Percentiles rank a stretch among this genome's conserved stretches.
These are phyloP conservation scores for Calvatia gigantea DNA, from an alignment of 768 basidiomycete species.

Conservation along the genomic window DNA sequence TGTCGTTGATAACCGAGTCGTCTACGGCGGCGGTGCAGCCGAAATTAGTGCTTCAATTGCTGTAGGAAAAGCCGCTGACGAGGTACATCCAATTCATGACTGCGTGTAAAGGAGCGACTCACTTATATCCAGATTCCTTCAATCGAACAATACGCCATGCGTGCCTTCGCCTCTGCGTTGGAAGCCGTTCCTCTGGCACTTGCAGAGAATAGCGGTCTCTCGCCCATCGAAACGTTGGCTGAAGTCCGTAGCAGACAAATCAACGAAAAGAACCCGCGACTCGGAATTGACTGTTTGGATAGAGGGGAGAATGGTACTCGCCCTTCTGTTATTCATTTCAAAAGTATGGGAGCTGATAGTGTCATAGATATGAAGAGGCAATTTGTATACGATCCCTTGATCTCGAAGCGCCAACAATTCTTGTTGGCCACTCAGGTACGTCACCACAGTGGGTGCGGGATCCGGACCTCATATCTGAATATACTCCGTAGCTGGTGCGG, in stretches of 20 bases:
- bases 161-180: slow-evolving; percentile 94
- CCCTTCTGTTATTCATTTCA: neutral
- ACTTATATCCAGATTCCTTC: slow-evolving; percentile 66
- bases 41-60: slow-evolving; percentile 95
- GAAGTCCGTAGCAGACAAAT: slow-evolving; percentile 94
- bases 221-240: slow-evolving; percentile 95
- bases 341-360: neutral
- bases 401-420: slow-evolving; percentile 97
- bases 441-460: neutral
- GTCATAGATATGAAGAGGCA: slow-evolving; percentile 92
- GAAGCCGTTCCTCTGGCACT: slow-evolving; percentile 95
- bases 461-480: slow-evolving; percentile 5
- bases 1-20: slow-evolving; percentile 92
- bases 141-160: slow-evolving; percentile 99
- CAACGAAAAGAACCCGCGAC: slow-evolving; percentile 73
- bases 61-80: slow-evolving; percentile 91
- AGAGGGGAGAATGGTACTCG: slow-evolving; percentile 75
- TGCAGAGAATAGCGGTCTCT: slow-evolving; percentile 95
- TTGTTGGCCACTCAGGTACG: slow-evolving; percentile 91
- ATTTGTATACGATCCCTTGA: slow-evolving; percentile 94
- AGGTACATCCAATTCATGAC: slow-evolving; percentile 42
- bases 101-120: neutral
- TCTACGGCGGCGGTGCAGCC: slow-evolving; percentile 97
- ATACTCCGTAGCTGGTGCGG: slow-evolving; percentile 58
- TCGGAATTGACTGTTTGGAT: slow-evolving; percentile 93